phyloP scores from a whole-genome alignment of 2,329 filamentous ascomycete genomes.

The Hypoxylon sp. region DNA sequence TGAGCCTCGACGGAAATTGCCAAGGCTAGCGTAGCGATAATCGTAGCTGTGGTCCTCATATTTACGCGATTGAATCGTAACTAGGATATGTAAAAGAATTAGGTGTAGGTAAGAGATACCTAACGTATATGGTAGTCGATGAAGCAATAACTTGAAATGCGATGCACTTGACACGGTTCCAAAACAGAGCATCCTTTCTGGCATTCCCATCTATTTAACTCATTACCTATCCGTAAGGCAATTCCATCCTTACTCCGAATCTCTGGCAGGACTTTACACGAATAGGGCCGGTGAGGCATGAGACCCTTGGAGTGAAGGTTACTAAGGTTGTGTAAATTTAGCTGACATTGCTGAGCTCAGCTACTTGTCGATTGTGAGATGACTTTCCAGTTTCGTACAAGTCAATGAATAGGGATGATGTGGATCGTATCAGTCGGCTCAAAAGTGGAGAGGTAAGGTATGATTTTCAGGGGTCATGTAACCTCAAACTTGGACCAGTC shows the following conservation, averaged over 20 bases:
- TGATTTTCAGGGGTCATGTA: slow-evolving; percentile 1
- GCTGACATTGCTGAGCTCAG: slow-evolving; percentile 25
- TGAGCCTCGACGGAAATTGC: slow-evolving; percentile 52
- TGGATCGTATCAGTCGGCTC: background rate
- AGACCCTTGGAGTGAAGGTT: background rate
- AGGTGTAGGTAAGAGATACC: background rate
- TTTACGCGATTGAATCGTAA: background rate
- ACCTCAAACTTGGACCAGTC: background rate
- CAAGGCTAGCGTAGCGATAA: slow-evolving; percentile 25
- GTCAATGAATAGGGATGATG: background rate
- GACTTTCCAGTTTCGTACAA: background rate
- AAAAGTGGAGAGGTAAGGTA: background rate
- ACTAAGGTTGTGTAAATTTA: slow-evolving; percentile 19
- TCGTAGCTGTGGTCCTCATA: slow-evolving; percentile 25
- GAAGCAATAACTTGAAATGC: background rate
- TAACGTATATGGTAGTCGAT: background rate
- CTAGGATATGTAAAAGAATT: background rate
- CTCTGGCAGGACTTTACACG: background rate
- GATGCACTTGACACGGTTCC: background rate
- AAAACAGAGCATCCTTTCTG: background rate
- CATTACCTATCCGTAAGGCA: background rate
- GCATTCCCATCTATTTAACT: slow-evolving; percentile 18
- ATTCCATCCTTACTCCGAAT: background rate
- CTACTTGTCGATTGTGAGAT: background rate
- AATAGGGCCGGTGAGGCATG: background rate